Percentiles rank a stretch among this genome's conserved stretches.
Evolutionary conservation across 371 early-diverging fungal species (phyloP).

Genomic region (Circinella minor): DNA sequence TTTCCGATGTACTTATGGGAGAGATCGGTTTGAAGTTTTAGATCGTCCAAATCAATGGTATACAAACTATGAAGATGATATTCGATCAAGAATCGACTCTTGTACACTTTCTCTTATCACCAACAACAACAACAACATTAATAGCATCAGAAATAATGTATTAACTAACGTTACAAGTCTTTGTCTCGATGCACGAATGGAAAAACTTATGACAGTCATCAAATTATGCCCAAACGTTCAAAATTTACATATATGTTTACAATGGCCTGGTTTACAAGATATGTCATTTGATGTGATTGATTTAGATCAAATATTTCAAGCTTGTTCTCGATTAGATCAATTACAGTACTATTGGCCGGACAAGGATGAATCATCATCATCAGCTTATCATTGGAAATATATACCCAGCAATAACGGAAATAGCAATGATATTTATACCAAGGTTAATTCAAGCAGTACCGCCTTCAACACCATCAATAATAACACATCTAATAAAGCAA

Average conservation of each 20-base stretch:
- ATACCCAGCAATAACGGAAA: background rate
- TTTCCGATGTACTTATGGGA: background rate
- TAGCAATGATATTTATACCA: background rate
- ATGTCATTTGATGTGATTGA: background rate
- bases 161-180: background rate
- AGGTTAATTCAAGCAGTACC: background rate
- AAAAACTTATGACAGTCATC: background rate
- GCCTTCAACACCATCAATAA: too few species aligned
- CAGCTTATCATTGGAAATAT: background rate
- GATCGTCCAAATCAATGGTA: too few species aligned
- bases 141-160: too few species aligned
- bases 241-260: background rate
- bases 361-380: background rate
- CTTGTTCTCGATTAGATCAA: background rate
- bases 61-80: too few species aligned
- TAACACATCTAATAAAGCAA: background rate
- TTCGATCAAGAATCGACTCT: too few species aligned
- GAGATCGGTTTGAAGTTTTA: background rate
- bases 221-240: background rate
- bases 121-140: too few species aligned
- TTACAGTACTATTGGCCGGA: constrained; percentile 1
- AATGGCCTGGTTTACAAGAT: constrained; percentile 1
- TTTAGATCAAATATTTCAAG: background rate
- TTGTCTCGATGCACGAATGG: background rate
- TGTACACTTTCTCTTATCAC: too few species aligned